Conservation (phyloP, 2,329 filamentous ascomycete genomes). For the Fusarium sp. region DNA sequence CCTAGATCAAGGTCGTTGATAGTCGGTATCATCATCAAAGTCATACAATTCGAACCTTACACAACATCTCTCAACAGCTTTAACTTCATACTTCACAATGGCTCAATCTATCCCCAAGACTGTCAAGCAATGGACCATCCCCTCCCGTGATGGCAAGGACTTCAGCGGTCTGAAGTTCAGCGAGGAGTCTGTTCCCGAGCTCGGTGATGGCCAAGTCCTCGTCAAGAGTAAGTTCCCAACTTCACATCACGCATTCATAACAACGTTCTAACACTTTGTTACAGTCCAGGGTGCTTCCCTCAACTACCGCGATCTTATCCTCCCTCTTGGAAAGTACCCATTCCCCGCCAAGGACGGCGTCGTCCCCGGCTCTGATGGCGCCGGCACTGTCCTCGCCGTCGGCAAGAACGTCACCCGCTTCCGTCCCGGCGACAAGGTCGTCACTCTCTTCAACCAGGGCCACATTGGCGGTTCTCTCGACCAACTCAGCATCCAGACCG, state of each 20-base stretch:
- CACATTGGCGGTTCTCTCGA: slow-evolving; percentile 57
- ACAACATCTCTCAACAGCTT: neutral
- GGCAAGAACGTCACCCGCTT: slow-evolving; percentile 58
- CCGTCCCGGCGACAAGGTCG: slow-evolving; percentile 61
- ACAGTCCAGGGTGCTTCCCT: slow-evolving; percentile 59
- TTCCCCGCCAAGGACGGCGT: slow-evolving; percentile 54
- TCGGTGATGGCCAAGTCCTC: slow-evolving; percentile 76
- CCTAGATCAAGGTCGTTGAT: neutral
- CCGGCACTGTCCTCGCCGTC: slow-evolving; percentile 61
- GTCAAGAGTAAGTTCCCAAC: slow-evolving; percentile 59
- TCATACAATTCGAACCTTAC: neutral
- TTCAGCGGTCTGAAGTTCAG: slow-evolving; percentile 68
- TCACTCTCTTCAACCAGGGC: slow-evolving; percentile 69
- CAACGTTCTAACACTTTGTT: slow-evolving; percentile 10
- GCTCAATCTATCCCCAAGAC: slow-evolving; percentile 48
- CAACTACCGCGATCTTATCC: slow-evolving; percentile 64
- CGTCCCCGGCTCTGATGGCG: slow-evolving; percentile 61
- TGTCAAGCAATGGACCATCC: slow-evolving; percentile 65
- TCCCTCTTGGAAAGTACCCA: slow-evolving; percentile 58
- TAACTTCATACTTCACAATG: slow-evolving; percentile 26
- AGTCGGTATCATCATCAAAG: neutral
- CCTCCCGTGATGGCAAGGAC: slow-evolving; percentile 47
- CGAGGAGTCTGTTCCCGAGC: slow-evolving; percentile 63
- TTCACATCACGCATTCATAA: neutral
- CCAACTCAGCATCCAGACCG: slow-evolving; percentile 52